phyloP scores from a whole-genome alignment of 2,329 filamentous ascomycete genomes.

The Colletotrichum incanum region DNA sequence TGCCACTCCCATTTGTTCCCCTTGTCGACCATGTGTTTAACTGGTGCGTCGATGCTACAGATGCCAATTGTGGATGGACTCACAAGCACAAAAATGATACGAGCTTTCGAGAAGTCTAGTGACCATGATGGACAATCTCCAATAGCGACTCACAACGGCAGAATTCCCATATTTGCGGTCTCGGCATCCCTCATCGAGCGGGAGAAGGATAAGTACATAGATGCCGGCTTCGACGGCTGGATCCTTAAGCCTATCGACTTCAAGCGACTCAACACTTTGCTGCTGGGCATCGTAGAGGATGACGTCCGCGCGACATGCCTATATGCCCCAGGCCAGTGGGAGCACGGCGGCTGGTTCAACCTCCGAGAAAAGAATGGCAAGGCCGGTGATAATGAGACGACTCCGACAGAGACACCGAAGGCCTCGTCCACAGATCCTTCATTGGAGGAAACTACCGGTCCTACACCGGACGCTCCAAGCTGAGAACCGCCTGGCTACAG shows the following conservation, averaged over 20 bases:
- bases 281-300: slow-evolving; percentile 78
- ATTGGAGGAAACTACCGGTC: background rate
- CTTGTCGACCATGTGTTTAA: background rate
- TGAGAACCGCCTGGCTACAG: background rate
- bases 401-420: background rate
- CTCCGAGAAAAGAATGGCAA: slow-evolving; percentile 39
- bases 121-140: slow-evolving; percentile 68
- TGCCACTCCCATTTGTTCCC: slow-evolving; percentile 49
- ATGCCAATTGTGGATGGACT: slow-evolving; percentile 95
- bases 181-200: slow-evolving; percentile 85
- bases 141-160: slow-evolving; percentile 72
- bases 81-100: slow-evolving; percentile 86
- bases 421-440: background rate
- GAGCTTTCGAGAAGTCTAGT: slow-evolving; percentile 75
- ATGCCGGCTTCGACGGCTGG: slow-evolving; percentile 91
- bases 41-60: slow-evolving; percentile 59
- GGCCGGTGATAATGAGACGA: background rate
- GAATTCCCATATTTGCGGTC: slow-evolving; percentile 87
- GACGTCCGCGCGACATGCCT: slow-evolving; percentile 72
- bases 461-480: background rate
- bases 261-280: slow-evolving; percentile 77
- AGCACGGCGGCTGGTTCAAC: slow-evolving; percentile 87
- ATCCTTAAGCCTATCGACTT: slow-evolving; percentile 92
- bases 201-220: slow-evolving; percentile 78
- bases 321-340: slow-evolving; percentile 83